phyloP scores from a whole-genome alignment of 2,329 filamentous ascomycete species.

The Pseudogymnoascus sp. region DNA sequence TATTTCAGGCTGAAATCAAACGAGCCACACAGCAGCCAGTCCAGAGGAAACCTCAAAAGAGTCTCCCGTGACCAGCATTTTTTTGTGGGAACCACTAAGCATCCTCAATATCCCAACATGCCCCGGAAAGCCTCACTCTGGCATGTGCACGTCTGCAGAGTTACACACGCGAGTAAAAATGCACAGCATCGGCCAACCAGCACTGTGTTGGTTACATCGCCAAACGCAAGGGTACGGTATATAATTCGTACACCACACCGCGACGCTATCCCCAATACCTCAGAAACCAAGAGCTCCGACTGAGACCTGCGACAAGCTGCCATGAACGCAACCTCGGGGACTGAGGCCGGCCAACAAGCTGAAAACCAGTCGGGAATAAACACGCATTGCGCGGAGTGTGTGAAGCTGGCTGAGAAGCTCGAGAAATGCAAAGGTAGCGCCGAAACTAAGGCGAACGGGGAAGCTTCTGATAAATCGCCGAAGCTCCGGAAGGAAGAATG shows the following conservation, averaged over 20 bases:
- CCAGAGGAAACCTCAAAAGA: neutral
- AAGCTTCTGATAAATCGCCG: neutral
- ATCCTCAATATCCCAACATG: neutral
- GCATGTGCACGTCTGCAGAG: neutral
- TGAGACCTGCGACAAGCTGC: neutral
- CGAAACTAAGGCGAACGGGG: neutral
- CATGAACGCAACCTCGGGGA: neutral
- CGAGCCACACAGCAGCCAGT: neutral
- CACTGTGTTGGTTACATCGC: neutral
- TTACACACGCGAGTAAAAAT: neutral
- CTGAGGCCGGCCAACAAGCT: neutral
- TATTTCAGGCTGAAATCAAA: neutral
- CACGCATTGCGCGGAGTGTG: slow-evolving; percentile 29
- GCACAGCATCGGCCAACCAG: neutral
- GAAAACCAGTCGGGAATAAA: neutral
- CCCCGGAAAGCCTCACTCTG: neutral
- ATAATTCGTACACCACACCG: slow-evolving; percentile 1
- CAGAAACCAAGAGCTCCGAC: neutral
- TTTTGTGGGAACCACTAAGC: slow-evolving; percentile 1
- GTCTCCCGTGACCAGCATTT: neutral
- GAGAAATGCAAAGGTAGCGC: slow-evolving; percentile 4
- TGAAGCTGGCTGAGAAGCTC: slow-evolving; percentile 11
- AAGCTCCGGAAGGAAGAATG: neutral
- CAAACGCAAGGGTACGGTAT: neutral
- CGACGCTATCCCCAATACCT: neutral